Evolutionary conservation across 495 filamentous ascomycete genomes (phyloP), one percentile per base, ranked within the genome.

Genomic region (Glonium stellatum): DNA sequence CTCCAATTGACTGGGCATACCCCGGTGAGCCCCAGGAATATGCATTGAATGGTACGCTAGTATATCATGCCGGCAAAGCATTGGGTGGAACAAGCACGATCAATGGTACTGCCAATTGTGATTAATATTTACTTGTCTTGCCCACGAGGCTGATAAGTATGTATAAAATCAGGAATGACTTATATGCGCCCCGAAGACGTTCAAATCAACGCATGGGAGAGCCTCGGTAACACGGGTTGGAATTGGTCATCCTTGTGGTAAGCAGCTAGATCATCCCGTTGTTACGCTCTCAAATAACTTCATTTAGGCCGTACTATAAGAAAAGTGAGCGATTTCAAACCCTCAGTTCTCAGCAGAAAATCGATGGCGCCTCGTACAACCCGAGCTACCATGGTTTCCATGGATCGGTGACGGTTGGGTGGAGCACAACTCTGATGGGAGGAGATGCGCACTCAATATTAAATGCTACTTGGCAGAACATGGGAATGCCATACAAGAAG

Each of bases 1-100:
- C 78, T 1, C 64, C 68, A 11, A 76, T 82, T 34, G 78, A 82
- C 67, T 84, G 79, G 79, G 64, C 74, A 31, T 84, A 81, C 48
- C 55, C 72, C 37, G 77, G 76, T 8, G 71, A 67, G 11, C 69
- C 73, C 36, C 80, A 84, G 65, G 65, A 61, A 18, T 77, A 75
- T 55, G 75, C 68, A 0, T 70, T 63, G 2, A 70, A 72, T 13
- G 57, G 57, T 4, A 47, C 59, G 1, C 72, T 80, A 19, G 66
- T 63, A 9, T 71, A 77, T 31, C 70, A 76, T 21, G 71, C 76
- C 42, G 80, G 81, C 21, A 82, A 77, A 62, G 77, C 77, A 0
- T 68, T 83, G 0, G 79, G 77, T 19, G 82, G 82, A 5, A 78
- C 78, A 5, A 80, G 77, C 57, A 70, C 72, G 19, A 79, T 82